Base-by-base conservation (phyloP, 345 rosid genomes). In the Bretschneidera sinensis region DNA sequence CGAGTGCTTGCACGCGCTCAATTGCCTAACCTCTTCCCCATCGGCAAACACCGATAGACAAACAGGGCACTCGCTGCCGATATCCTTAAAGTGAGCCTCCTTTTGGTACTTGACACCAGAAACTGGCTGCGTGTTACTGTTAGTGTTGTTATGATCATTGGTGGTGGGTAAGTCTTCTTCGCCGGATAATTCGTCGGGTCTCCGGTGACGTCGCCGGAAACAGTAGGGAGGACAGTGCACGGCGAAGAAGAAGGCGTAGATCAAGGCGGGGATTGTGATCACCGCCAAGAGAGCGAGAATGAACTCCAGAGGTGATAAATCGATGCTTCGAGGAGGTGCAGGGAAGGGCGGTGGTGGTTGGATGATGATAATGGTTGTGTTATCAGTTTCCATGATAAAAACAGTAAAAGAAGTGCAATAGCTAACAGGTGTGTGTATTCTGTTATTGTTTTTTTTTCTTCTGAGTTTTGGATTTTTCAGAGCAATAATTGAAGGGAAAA, bases 21-120 rank as follows among this genome's bases (percentile, higher is more conserved):
- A 65, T 48, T 62, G 76, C 68, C 62, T 81, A 48, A 88, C 71
- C 2, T 80, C 85, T 49, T 83, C 81, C 0, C 92, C 92, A 21
- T 83, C 90, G 25, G 65, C 25, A 43, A 82, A 79, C 20, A 49
- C 76, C 17, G 83, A 79, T 43, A 86, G 65, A 59, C 98, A 92
- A 57, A 92, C 89, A 1, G 87, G 72, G 61, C 98, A 92, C 55
- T 86, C 91, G 22, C 56, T 76, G 10, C 90, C 97, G 28, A 83
- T 65, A 48, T 77, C 80, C 14, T 75, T 83, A 0, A 62, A 76
- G 43, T 75, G 89, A 10, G 69, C 57, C 5, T 78, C 90, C 62
- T 78, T 81, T 28, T 43, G 49, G 60, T 71, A 64, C 69, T 81
- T 83, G 0, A 54, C 54, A 22, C 56, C 88, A 5, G 87, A 55